phyloP scores from a whole-genome alignment of 2,329 filamentous ascomycete genomes.

The Bipolaris sorokiniana region DNA sequence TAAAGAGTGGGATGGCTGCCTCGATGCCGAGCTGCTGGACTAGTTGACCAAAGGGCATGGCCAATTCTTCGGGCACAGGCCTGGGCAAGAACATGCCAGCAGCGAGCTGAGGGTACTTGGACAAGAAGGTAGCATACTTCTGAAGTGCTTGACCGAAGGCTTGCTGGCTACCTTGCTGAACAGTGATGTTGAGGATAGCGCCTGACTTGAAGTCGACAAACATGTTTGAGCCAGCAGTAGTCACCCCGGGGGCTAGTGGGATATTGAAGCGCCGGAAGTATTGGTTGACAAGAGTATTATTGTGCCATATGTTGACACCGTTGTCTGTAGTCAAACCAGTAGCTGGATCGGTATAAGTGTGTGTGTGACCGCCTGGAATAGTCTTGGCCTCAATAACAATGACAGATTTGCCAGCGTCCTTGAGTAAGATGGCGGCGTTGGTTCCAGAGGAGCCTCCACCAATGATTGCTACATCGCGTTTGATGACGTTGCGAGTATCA shows the following conservation, averaged over 20 bases:
- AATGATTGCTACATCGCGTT: constrained; percentile 48
- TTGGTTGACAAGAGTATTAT: constrained; percentile 48
- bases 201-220: constrained; percentile 44
- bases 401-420: constrained; percentile 47
- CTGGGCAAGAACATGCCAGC: constrained; percentile 54
- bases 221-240: neutral
- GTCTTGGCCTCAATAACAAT: constrained; percentile 50
- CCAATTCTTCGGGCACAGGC: constrained; percentile 55
- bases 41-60: constrained; percentile 57
- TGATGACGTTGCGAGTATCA: constrained; percentile 2
- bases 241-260: neutral
- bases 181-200: constrained; percentile 1
- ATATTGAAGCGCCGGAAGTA: constrained; percentile 28
- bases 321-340: constrained; percentile 43
- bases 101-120: constrained; percentile 23
- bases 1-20: constrained; percentile 30
- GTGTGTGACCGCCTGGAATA: constrained; percentile 56
- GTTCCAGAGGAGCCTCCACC: constrained; percentile 53
- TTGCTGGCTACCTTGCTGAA: neutral
- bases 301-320: constrained; percentile 48
- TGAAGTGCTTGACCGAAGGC: constrained; percentile 17
- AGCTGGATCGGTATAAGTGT: constrained; percentile 53
- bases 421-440: constrained; percentile 50
- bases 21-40: constrained; percentile 56
- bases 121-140: constrained; percentile 35